phyloP scores from a whole-genome alignment of 2,329 filamentous ascomycete species.

The Zymoseptoria brevis region DNA sequence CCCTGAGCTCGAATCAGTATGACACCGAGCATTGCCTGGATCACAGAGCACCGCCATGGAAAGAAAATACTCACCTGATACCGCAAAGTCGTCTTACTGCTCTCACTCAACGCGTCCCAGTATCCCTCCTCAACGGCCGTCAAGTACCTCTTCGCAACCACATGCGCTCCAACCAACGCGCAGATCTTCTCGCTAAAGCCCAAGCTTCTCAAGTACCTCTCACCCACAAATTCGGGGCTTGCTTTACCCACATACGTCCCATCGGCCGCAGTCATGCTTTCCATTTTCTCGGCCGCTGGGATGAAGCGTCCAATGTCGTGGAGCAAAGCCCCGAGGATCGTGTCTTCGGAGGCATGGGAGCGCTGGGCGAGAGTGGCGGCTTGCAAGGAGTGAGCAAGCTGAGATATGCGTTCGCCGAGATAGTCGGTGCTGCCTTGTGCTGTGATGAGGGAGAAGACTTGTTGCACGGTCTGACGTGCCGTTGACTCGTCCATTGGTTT shows the following conservation, averaged over 20 bases:
- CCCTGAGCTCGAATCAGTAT: slow-evolving; percentile 14
- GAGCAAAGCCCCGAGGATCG: slow-evolving; percentile 33
- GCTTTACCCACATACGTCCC: slow-evolving; percentile 30
- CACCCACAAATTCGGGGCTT: slow-evolving; percentile 34
- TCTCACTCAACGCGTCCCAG: slow-evolving; percentile 30
- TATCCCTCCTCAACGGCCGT: slow-evolving; percentile 30
- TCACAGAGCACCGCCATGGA: background rate
- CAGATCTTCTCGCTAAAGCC: slow-evolving; percentile 33
- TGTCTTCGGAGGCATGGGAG: slow-evolving; percentile 21
- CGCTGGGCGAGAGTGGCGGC: slow-evolving; percentile 23
- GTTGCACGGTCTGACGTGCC: slow-evolving; percentile 12
- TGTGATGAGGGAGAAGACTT: slow-evolving; percentile 17
- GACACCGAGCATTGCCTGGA: background rate
- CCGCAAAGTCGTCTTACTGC: slow-evolving; percentile 32
- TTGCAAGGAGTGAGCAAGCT: slow-evolving; percentile 29
- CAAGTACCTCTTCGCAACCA: slow-evolving; percentile 35
- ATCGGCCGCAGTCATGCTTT: slow-evolving; percentile 17
- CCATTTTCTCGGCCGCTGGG: slow-evolving; percentile 25
- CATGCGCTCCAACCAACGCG: slow-evolving; percentile 33
- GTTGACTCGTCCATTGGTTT: slow-evolving; percentile 1
- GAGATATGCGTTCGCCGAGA: slow-evolving; percentile 26
- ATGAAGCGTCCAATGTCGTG: slow-evolving; percentile 40
- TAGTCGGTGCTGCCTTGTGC: slow-evolving; percentile 26
- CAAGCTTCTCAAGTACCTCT: slow-evolving; percentile 28
- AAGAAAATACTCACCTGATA: slow-evolving; percentile 25